These are phyloP conservation scores for Hygrophila difformis DNA, from an alignment of 257 asterid species.

Conservation along the genomic window DNA sequence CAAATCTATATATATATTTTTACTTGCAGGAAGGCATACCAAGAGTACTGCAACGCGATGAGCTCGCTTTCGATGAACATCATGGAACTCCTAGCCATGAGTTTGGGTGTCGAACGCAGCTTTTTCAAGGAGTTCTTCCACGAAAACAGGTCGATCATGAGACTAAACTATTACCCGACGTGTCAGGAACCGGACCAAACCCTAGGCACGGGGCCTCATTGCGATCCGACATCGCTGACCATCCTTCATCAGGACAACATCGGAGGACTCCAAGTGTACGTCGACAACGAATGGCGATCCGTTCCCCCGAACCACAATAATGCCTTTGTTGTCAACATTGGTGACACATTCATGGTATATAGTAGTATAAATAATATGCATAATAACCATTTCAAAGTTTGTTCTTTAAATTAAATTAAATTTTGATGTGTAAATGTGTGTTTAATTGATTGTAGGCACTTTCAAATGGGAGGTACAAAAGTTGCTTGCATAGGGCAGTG, in stretches of 20 bases:
- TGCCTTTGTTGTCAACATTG: constrained; percentile 71
- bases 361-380: too few species aligned
- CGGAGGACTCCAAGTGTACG: constrained; percentile 70
- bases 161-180: constrained; percentile 64
- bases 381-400: background rate
- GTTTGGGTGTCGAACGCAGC: constrained; percentile 35
- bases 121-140: constrained; percentile 42
- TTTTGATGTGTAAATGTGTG: background rate
- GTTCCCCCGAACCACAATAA: constrained; percentile 30
- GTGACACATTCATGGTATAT: constrained; percentile 71
- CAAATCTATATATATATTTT: background rate
- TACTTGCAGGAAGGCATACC: constrained; percentile 41
- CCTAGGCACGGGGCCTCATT: constrained; percentile 77
- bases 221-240: constrained; percentile 78
- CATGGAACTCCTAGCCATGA: constrained; percentile 63
- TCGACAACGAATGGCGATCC: constrained; percentile 56
- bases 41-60: constrained; percentile 60
- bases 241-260: constrained; percentile 67
- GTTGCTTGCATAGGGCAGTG: constrained; percentile 81
- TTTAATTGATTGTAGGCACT: constrained; percentile 44
- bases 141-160: constrained; percentile 64
- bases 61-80: constrained; percentile 44
- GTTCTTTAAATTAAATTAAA: background rate
- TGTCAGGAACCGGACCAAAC: constrained; percentile 65
- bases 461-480: constrained; percentile 65